Conservation (phyloP, 345 rosid species). For the Barbarea vulgaris region DNA sequence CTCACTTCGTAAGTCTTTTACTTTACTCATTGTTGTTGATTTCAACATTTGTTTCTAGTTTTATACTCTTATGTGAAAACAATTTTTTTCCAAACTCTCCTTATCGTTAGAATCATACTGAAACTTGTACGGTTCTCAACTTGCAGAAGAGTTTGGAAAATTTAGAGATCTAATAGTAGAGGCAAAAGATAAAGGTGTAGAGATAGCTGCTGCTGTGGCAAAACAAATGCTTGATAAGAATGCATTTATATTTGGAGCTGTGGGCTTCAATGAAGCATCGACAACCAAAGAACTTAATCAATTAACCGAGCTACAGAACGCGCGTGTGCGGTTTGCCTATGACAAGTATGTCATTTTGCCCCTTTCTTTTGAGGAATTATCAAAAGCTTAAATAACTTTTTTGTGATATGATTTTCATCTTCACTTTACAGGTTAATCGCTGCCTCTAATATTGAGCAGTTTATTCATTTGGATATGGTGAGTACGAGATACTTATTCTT, state of each 20-base stretch:
- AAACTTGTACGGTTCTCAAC: constrained; percentile 2
- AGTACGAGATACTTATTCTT: constrained; percentile 21
- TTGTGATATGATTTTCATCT: constrained; percentile 28
- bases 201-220: constrained; percentile 53
- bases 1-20: constrained; percentile 62
- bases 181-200: constrained; percentile 54
- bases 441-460: constrained; percentile 56
- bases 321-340: constrained; percentile 60
- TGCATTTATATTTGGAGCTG: constrained; percentile 73
- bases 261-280: constrained; percentile 52
- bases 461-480: constrained; percentile 85
- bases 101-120: not conserved
- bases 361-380: not conserved
- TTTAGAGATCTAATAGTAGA: constrained; percentile 61
- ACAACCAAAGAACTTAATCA: constrained; percentile 49
- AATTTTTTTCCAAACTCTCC: not conserved
- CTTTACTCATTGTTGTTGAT: not conserved
- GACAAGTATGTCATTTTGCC: constrained; percentile 49
- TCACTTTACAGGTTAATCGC: constrained; percentile 55
- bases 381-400: not conserved
- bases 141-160: constrained; percentile 73
- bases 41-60: not conserved
- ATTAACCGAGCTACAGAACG: constrained; percentile 58
- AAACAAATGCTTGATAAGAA: constrained; percentile 69
- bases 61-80: not conserved